These are phyloP conservation scores for Malbranchea cinnamomea DNA, from an alignment of 2,329 filamentous ascomycete genomes.

Conservation along the genomic window DNA sequence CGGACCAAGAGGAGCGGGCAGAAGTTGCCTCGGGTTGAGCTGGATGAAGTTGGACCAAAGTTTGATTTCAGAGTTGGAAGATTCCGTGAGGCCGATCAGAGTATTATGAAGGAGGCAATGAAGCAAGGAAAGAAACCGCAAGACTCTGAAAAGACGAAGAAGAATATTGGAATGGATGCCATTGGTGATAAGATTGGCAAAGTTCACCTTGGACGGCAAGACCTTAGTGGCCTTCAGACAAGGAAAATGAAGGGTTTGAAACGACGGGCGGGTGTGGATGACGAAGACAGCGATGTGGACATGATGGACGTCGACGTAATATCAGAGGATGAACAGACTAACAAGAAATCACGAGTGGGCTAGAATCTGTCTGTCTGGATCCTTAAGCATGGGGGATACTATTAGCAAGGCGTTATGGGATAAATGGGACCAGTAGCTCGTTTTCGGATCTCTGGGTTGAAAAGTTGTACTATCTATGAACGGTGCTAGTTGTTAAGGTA, in stretches of 20 bases:
- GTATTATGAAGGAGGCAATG: constrained; percentile 77
- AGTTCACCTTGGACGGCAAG: constrained; percentile 81
- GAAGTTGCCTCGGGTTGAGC: constrained; percentile 74
- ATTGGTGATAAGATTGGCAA: constrained; percentile 95
- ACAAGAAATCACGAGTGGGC: constrained; percentile 15
- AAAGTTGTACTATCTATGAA: too few species aligned
- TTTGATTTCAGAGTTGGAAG: constrained; percentile 85
- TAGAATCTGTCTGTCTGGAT: constrained; percentile 1
- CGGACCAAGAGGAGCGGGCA: constrained; percentile 75
- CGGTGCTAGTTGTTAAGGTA: too few species aligned
- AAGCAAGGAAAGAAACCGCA: constrained; percentile 58
- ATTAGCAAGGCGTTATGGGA: too few species aligned
- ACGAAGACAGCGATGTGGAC: constrained; percentile 36
- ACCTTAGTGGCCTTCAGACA: constrained; percentile 74
- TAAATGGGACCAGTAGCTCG: too few species aligned
- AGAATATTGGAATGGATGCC: constrained; percentile 82
- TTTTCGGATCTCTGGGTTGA: too few species aligned
- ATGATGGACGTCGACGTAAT: constrained; percentile 32
- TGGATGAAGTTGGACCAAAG: constrained; percentile 88
- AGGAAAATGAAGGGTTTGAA: constrained; percentile 99
- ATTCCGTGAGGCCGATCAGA: constrained; percentile 60
- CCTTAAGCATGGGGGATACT: too few species aligned
- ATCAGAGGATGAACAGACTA: constrained; percentile 21
- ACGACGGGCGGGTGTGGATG: constrained; percentile 52
- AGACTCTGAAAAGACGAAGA: constrained; percentile 55